Evolutionary conservation across 441 rosid genomes (phyloP), one percentile per base, ranked within the genome.

Genomic region (Pelargonium fulgidum): DNA sequence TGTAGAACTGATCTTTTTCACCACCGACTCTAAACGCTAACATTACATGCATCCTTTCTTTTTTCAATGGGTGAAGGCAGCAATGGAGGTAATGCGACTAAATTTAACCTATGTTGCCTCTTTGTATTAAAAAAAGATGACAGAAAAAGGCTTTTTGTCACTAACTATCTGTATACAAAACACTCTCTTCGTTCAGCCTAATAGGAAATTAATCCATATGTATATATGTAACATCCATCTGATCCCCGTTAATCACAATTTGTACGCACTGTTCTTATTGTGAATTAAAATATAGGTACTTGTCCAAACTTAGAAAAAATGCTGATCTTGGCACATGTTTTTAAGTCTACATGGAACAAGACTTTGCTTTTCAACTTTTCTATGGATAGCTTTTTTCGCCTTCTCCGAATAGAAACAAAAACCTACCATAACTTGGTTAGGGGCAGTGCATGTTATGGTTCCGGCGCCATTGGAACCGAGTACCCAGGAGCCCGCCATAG

Each of bases 1-100:
- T 85, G 81, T 81, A 93, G 95, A 87, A 81, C 83, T 84, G 89
- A 87, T 87, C 79, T 76, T 72, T 80, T 78, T 84, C 84, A 87
- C 84, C 64, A 76, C 81, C 82, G 66, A 80, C 78, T 67, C 61
- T 68, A 65, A 85, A 75, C 13, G 83, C 89, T 83, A 86, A 85
- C 86, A 75, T 70, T 66, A 81, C 85, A 61, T 70, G 76, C 48
- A 56, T 78, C 82, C 72, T 70, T 56, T 78, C 80, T 77, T 82
- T 80, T 83, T 76, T 81, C 59, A 70, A 70, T 9, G 66, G 80
- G 77, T 77, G 73, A 82, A 79, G 85, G 80, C 71, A 3, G 77
- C 76, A 78, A 66, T 33, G 72, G 76, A 82, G 80, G 84, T 77
- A 81, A 79, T 66, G 78, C 70, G 76, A 69, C 69, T 12, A 58